Evolutionary conservation across 352 stramenopile species (phyloP).

Genomic region (Bremia lactucae): DNA sequence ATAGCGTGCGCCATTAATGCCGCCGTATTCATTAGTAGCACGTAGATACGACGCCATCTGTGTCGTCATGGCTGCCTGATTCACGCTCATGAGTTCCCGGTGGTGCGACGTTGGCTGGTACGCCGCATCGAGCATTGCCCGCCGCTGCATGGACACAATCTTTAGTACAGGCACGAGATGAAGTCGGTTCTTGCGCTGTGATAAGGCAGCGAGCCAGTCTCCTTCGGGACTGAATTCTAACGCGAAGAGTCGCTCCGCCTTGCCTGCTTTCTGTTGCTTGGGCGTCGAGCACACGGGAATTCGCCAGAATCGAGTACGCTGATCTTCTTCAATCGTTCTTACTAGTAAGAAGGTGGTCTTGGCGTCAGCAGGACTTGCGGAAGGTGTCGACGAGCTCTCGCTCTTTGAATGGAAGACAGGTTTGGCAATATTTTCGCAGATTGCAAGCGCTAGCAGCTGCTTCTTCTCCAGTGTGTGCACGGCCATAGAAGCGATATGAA

Average conservation of each 20-base stretch:
- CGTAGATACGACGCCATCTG: slow-evolving; percentile 81
- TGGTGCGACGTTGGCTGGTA: slow-evolving; percentile 39
- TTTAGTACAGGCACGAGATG: slow-evolving; percentile 61
- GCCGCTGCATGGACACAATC: slow-evolving; percentile 47
- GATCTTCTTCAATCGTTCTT: slow-evolving; percentile 68
- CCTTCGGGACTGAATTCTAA: slow-evolving; percentile 76
- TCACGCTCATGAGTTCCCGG: slow-evolving; percentile 62
- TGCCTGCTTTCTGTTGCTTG: slow-evolving; percentile 46
- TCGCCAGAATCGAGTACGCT: slow-evolving; percentile 53
- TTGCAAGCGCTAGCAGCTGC: slow-evolving; percentile 56
- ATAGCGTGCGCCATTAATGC: slow-evolving; percentile 72
- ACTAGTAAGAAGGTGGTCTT: slow-evolving; percentile 52
- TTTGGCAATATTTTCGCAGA: slow-evolving; percentile 20
- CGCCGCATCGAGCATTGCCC: slow-evolving; percentile 41
- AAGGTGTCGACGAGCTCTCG: background rate
- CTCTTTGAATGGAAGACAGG: background rate
- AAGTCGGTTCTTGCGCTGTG: slow-evolving; percentile 61
- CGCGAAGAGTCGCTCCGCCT: slow-evolving; percentile 43
- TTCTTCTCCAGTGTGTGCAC: slow-evolving; percentile 63
- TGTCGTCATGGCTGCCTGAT: slow-evolving; percentile 59
- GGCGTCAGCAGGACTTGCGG: slow-evolving; percentile 9
- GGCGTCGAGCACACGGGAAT: slow-evolving; percentile 49
- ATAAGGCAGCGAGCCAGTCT: slow-evolving; percentile 77
- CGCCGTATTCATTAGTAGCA: slow-evolving; percentile 67
- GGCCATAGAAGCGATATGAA: slow-evolving; percentile 48